A percentile compares a stretch with the other conserved stretches of the same genome.
Conservation (phyloP, 2,329 filamentous ascomycete genomes). For the Mycosphaerella arachidis region DNA sequence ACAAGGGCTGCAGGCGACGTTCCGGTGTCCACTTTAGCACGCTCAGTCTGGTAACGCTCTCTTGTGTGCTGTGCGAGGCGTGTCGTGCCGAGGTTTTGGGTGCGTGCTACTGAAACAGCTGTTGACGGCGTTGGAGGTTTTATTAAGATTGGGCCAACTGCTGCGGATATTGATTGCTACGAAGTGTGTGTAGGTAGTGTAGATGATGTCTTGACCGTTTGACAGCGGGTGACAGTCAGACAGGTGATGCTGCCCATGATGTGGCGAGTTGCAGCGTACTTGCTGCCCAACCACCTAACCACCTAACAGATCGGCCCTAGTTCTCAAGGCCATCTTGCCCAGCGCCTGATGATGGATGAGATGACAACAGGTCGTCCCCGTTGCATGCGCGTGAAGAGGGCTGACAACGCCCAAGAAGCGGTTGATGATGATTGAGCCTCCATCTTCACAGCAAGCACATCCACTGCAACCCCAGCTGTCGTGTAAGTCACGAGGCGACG, state of each 20-base stretch:
- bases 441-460: not conserved
- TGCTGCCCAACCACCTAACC: not conserved
- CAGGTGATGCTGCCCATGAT: not conserved
- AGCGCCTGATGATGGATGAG: not conserved
- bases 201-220: not conserved
- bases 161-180: too few species aligned
- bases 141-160: not conserved
- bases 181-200: too few species aligned
- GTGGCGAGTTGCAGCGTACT: not conserved
- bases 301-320: not conserved
- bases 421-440: not conserved
- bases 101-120: not conserved
- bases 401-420: not conserved
- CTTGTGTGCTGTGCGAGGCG: not conserved
- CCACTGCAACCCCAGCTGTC: not conserved
- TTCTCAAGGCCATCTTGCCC: not conserved
- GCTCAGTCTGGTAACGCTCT: not conserved
- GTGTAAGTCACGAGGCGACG: not conserved
- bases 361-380: not conserved
- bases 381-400: not conserved
- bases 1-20: not conserved
- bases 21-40: not conserved
- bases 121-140: not conserved
- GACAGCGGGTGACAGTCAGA: not conserved
- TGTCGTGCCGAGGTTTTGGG: not conserved